A percentile compares a stretch with the other conserved stretches of the same genome.
phyloP scores from a whole-genome alignment of 371 early-diverging fungal species.

The Haplosporangium sp. region DNA sequence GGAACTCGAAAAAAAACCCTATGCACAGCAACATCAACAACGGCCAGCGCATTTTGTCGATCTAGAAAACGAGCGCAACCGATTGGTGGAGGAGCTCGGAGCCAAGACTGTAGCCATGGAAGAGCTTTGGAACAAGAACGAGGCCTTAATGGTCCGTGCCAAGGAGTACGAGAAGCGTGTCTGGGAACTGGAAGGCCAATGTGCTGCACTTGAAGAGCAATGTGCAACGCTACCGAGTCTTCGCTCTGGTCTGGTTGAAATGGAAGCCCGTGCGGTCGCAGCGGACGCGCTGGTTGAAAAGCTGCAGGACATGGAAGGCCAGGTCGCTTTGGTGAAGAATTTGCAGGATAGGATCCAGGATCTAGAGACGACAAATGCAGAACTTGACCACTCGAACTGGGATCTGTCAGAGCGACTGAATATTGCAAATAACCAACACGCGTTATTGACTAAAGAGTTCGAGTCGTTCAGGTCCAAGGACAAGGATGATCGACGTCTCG shows the following conservation, averaged over 20 bases:
- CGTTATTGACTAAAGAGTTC: constrained; percentile 43
- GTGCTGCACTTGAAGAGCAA: constrained; percentile 32
- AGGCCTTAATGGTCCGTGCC: constrained; percentile 37
- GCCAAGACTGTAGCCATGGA: constrained; percentile 51
- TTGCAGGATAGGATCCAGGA: constrained; percentile 48
- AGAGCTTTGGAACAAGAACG: constrained; percentile 49
- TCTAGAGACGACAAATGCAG: constrained; percentile 50
- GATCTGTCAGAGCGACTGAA: constrained; percentile 44
- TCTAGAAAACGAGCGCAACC: constrained; percentile 52
- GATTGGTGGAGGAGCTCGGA: constrained; percentile 43
- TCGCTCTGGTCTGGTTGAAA: constrained; percentile 41
- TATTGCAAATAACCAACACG: constrained; percentile 49
- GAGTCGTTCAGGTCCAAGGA: constrained; percentile 53
- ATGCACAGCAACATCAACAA: constrained; percentile 37
- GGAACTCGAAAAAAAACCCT: constrained; percentile 50
- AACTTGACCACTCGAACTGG: constrained; percentile 51
- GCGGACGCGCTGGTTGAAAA: constrained; percentile 44
- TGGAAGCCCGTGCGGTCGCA: constrained; percentile 48
- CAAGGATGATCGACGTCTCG: constrained; percentile 49
- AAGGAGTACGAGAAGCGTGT: constrained; percentile 52
- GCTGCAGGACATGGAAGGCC: constrained; percentile 48
- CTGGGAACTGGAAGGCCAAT: constrained; percentile 49
- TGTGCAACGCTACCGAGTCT: constrained; percentile 19
- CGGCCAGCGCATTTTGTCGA: constrained; percentile 40
- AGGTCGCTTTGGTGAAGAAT: constrained; percentile 38